Conservation (phyloP, 495 filamentous ascomycete genomes). For the Parathielavia appendiculata region DNA sequence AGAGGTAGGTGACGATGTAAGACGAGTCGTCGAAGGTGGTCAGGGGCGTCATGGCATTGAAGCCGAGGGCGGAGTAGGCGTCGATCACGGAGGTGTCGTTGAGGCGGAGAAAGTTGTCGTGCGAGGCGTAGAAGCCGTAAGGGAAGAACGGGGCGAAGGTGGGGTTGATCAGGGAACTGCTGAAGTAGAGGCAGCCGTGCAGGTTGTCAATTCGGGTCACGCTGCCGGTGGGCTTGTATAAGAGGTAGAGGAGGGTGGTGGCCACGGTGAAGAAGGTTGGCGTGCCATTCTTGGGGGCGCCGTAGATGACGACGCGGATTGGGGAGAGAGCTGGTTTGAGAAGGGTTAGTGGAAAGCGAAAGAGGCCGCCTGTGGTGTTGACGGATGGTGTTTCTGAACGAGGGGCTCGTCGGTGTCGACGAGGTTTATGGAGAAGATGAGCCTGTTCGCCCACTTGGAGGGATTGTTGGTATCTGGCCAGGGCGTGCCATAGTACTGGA, state of each 20-base stretch:
- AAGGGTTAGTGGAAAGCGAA: constrained; percentile 42
- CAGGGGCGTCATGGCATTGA: constrained; percentile 42
- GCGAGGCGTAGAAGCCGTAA: constrained; percentile 60
- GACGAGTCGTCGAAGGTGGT: constrained; percentile 38
- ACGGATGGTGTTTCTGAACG: constrained; percentile 37
- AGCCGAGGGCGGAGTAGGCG: constrained; percentile 45
- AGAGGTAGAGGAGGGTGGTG: constrained; percentile 51
- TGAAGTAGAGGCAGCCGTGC: constrained; percentile 50
- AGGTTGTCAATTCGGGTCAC: constrained; percentile 59
- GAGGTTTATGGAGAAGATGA: constrained; percentile 38
- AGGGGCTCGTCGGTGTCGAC: constrained; percentile 31
- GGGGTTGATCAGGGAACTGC: constrained; percentile 31
- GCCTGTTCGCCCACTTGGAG: constrained; percentile 20
- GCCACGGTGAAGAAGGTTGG: constrained; percentile 36
- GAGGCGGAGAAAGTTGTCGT: constrained; percentile 49
- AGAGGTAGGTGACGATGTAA: constrained; percentile 50
- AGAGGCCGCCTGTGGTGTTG: constrained; percentile 45
- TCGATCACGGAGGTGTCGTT: constrained; percentile 41
- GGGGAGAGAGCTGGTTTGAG: constrained; percentile 44
- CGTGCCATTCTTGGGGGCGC: constrained; percentile 33
- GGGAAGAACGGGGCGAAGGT: constrained; percentile 50
- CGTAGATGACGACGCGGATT: constrained; percentile 42
- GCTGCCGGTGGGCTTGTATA: constrained; percentile 53
- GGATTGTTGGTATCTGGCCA: constrained; percentile 36
- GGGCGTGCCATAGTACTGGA: constrained; percentile 47